phyloP scores from a whole-genome alignment of 208 protist genomes.

The Acanthamoeba culbertsoni region DNA sequence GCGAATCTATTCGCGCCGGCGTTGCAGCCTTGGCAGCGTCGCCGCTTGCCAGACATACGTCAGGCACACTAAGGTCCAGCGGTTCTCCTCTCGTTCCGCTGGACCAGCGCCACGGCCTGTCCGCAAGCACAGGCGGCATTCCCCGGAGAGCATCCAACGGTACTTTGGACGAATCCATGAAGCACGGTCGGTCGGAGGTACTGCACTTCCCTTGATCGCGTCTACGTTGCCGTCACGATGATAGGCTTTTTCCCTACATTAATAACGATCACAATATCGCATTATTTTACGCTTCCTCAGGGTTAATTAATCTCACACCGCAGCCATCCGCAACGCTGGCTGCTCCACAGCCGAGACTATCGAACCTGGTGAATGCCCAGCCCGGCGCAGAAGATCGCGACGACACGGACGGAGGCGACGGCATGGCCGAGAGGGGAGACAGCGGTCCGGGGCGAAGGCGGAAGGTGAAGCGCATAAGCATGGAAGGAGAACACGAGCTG shows the following conservation, averaged over 20 bases:
- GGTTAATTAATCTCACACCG: too few relatives aligned
- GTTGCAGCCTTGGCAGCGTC: too few relatives aligned
- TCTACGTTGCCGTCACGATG: too few relatives aligned
- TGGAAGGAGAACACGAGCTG: background rate
- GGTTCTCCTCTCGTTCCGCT: too few relatives aligned
- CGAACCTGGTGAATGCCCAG: background rate
- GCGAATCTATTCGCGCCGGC: too few relatives aligned
- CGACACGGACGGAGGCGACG: background rate
- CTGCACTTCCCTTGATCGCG: background rate
- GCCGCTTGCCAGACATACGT: too few relatives aligned
- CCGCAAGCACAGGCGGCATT: background rate
- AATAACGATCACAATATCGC: too few relatives aligned
- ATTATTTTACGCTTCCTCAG: too few relatives aligned
- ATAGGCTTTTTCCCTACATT: too few relatives aligned
- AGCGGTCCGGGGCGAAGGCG: background rate
- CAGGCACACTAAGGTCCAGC: too few relatives aligned
- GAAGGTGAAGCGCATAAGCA: constrained; percentile 12
- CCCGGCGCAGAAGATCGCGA: background rate
- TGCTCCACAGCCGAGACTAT: background rate
- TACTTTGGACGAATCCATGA: background rate
- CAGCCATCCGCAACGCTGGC: too few relatives aligned
- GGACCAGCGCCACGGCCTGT: too few relatives aligned
- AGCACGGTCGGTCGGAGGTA: background rate
- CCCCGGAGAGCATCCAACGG: background rate
- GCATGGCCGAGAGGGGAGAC: background rate